phyloP scores from a whole-genome alignment of 192 early-diverging fungal species.

The Coemansia sp. region DNA sequence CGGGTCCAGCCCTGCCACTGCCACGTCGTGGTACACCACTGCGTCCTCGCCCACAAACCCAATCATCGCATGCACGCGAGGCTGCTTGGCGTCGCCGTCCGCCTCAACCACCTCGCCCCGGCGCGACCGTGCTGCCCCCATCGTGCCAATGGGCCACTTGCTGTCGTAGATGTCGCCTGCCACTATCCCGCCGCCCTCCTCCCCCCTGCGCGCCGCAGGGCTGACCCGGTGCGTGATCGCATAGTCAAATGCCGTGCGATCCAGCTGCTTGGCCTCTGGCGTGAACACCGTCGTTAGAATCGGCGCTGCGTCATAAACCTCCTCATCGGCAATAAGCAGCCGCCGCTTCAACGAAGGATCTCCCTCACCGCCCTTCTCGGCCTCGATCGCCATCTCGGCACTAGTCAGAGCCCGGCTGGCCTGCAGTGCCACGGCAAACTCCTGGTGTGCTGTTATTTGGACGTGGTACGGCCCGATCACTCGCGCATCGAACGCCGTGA shows the following conservation, averaged over 20 bases:
- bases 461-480: conserved; percentile 51
- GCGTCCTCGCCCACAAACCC: conserved; percentile 57
- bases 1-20: conserved; percentile 50
- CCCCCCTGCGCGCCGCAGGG: background rate
- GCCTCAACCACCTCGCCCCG: background rate
- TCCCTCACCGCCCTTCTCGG: background rate
- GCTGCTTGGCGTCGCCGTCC: conserved; percentile 1
- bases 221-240: conserved; percentile 23
- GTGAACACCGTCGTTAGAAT: conserved; percentile 48
- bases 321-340: conserved; percentile 52
- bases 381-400: conserved; percentile 10
- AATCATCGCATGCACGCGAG: conserved; percentile 48
- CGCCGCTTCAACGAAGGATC: conserved; percentile 13
- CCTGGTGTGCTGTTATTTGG: conserved; percentile 54
- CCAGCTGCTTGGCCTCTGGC: conserved; percentile 26
- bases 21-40: conserved; percentile 54
- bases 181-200: conserved; percentile 8
- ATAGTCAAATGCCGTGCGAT: conserved; percentile 49
- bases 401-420: conserved; percentile 25
- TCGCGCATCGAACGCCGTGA: conserved; percentile 47
- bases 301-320: conserved; percentile 53
- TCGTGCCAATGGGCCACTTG: conserved; percentile 46
- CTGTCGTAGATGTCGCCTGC: conserved; percentile 40
- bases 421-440: conserved; percentile 55
- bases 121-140: conserved; percentile 8